phyloP scores from a whole-genome alignment of 2,329 filamentous ascomycete species.

The Thelonectria blattea region DNA sequence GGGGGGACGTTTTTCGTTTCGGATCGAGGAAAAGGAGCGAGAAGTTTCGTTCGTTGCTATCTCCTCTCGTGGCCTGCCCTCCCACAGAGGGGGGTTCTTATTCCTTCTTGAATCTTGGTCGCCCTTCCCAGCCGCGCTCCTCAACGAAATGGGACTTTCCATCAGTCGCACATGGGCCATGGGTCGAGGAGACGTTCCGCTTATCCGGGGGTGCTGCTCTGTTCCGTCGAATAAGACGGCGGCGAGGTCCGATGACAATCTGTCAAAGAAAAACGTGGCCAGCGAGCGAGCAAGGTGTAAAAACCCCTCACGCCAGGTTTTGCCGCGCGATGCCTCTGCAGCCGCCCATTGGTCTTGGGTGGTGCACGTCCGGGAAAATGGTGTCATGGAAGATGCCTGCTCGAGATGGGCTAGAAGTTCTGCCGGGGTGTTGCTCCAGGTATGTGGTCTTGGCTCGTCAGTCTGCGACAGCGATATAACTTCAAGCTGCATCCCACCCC shows the following conservation, averaged over 20 bases:
- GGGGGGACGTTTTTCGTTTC: background rate
- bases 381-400: conserved; percentile 26
- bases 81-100: conserved; percentile 23
- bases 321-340: background rate
- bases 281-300: too few species aligned
- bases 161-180: background rate
- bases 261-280: background rate
- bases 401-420: conserved; percentile 13
- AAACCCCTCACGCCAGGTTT: conserved; percentile 27
- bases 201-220: conserved; percentile 30
- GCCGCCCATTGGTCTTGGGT: conserved; percentile 28
- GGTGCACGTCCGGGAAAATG: conserved; percentile 23
- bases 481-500: conserved; percentile 6
- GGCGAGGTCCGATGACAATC: conserved; percentile 26
- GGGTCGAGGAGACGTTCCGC: conserved; percentile 11
- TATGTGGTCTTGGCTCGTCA: conserved; percentile 14
- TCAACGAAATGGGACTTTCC: conserved; percentile 6
- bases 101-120: conserved; percentile 2
- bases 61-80: background rate
- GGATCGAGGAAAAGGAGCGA: conserved; percentile 7
- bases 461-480: conserved; percentile 19
- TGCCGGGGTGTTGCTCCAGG: too few species aligned
- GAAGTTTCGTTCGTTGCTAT: background rate
- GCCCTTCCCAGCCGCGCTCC: conserved; percentile 12
- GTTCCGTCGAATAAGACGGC: conserved; percentile 8